Evolutionary conservation across 2,329 filamentous ascomycete genomes (phyloP), one percentile per base, ranked within the genome.

Genomic region (Lecanicillium sp.): DNA sequence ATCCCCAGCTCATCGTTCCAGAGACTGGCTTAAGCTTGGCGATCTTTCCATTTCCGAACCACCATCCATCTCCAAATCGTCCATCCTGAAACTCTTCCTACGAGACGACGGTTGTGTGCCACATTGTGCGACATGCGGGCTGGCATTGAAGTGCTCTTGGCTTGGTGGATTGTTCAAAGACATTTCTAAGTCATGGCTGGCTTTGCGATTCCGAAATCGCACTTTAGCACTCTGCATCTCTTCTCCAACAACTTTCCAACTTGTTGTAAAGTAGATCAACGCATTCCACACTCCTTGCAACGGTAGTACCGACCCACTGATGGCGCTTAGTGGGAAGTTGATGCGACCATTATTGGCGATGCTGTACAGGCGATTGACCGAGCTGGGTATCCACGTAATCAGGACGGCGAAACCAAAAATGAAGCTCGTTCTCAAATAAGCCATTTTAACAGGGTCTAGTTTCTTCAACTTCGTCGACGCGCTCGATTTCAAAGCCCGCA

Each of bases 261-360:
- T 84, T 2, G 82, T 84, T 3, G 72, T 75, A 44, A 83, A 73
- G 57, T 86, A 90, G 36, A 90, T 85, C 35, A 85, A 60, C 25
- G 80, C 73, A 51, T 90, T 90, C 83, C 84, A 89, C 35, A 87
- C 75, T 1, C 85, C 85, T 55, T 90, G 85, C 0, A 87, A 65
- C 0, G 85, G 83, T 4, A 90, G 65, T 0, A 89, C 83, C 11
- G 84, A 68, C 3, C 80, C 79, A 17, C 81, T 80, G 1, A 76
- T 73, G 28, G 85, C 70, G 52, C 83, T 83, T 30, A 89, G 69
- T 3, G 67, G 69, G 52, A 80, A 89, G 49, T 67, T 73, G 42
- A 71, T 63, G 18, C 62, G 51, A 9, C 66, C 52, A 5, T 51
- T 32, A 43, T 76, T 63, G 3, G 75, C 62, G 29, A 87, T 65